A percentile compares a stretch with the other conserved stretches of the same genome.
phyloP scores from a whole-genome alignment of 2,329 filamentous ascomycete genomes.

The Pseudogymnoascus sp. region DNA sequence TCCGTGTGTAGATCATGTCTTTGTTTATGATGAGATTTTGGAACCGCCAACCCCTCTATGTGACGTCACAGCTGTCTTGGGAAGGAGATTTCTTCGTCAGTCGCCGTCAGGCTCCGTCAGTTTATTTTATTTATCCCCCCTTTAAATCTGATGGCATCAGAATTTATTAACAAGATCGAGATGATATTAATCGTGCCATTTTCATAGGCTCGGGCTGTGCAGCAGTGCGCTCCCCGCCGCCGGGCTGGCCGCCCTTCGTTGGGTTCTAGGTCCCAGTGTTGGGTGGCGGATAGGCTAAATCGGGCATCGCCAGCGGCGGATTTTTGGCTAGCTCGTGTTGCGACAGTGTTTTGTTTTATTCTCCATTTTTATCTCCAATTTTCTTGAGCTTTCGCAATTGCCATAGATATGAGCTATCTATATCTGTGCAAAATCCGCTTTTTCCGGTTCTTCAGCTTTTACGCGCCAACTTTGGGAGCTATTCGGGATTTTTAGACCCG shows the following conservation, averaged over 20 bases:
- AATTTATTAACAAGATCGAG: neutral
- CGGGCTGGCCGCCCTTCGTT: slow-evolving; percentile 3
- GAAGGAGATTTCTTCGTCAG: neutral
- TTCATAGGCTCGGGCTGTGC: neutral
- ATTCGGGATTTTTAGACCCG: neutral
- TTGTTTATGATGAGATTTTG: neutral
- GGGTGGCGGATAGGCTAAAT: slow-evolving; percentile 9
- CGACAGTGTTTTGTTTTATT: slow-evolving; percentile 5
- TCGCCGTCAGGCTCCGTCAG: neutral
- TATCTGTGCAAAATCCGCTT: neutral
- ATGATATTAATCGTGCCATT: neutral
- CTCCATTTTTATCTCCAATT: slow-evolving; percentile 4
- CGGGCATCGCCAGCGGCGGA: neutral
- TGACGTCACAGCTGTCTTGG: neutral
- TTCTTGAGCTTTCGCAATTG: slow-evolving; percentile 1
- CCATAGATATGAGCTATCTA: slow-evolving; percentile 8
- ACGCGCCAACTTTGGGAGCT: neutral
- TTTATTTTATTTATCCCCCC: neutral
- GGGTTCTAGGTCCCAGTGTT: neutral
- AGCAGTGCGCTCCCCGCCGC: neutral
- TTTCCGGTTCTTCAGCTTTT: neutral
- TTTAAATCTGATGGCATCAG: neutral
- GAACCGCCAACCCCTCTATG: neutral
- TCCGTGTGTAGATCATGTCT: neutral
- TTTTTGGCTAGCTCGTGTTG: neutral